Evolutionary conservation across 2,329 filamentous ascomycete genomes (phyloP).

Genomic region (Elsinoe arachidis): DNA sequence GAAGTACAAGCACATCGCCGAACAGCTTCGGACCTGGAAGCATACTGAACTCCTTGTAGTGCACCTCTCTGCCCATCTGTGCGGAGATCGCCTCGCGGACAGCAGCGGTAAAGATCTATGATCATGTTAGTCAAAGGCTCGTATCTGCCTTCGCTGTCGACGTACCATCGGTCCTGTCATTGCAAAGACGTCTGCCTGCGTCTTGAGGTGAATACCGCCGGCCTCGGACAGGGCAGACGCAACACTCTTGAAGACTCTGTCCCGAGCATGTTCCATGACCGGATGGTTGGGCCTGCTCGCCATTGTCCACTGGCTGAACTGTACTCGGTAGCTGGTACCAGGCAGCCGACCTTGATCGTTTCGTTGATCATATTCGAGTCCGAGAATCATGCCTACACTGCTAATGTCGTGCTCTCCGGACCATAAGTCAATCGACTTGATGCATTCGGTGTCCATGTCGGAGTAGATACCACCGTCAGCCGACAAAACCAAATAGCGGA

Average conservation of each 20-base stretch:
- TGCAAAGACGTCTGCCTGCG: slow-evolving; percentile 15
- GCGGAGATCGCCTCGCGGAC: slow-evolving; percentile 15
- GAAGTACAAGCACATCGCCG: slow-evolving; percentile 18
- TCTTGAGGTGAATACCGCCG: not conserved
- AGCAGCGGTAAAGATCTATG: slow-evolving; percentile 18
- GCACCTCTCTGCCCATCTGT: slow-evolving; percentile 5
- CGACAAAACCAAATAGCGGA: slow-evolving; percentile 18
- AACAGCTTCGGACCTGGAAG: slow-evolving; percentile 15
- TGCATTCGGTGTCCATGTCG: slow-evolving; percentile 20
- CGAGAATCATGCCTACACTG: slow-evolving; percentile 15
- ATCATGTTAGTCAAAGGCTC: not conserved
- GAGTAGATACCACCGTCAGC: slow-evolving; percentile 19
- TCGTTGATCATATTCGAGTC: slow-evolving; percentile 18
- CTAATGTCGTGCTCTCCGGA: slow-evolving; percentile 13
- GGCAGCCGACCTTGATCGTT: slow-evolving; percentile 1
- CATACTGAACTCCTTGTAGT: slow-evolving; percentile 12
- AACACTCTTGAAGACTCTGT: slow-evolving; percentile 8
- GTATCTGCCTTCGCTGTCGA: not conserved
- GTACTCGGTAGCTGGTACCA: slow-evolving; percentile 8
- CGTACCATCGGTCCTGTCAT: slow-evolving; percentile 8
- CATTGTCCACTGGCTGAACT: slow-evolving; percentile 18
- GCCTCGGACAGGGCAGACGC: slow-evolving; percentile 3
- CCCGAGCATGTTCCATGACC: slow-evolving; percentile 16
- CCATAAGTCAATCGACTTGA: slow-evolving; percentile 17
- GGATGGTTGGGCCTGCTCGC: slow-evolving; percentile 17